A percentile compares a stretch with the other conserved stretches of the same genome.
These are phyloP conservation scores for Sugiyamaella floridensis DNA, from an alignment of 805 yeast genomes.

Conservation along the genomic window DNA sequence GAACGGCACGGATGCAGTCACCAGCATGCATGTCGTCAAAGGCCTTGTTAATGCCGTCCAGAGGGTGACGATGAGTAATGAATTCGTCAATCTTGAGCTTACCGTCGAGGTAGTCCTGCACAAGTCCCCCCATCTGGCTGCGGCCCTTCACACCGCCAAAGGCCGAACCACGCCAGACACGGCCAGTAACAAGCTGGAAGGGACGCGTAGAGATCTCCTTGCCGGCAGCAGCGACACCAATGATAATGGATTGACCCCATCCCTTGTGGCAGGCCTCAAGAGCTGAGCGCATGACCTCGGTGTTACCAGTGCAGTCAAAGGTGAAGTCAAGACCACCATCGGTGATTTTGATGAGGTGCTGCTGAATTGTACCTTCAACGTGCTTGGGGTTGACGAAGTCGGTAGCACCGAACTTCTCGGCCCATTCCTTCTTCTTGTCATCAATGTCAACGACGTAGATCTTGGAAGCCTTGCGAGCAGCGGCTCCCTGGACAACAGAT, in stretches of 20 bases:
- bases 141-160: constrained; percentile 99
- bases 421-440: constrained; percentile 79
- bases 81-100: constrained; percentile 86
- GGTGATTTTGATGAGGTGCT: constrained; percentile 76
- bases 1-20: constrained; percentile 87
- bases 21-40: constrained; percentile 95
- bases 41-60: constrained; percentile 76
- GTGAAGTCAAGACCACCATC: constrained; percentile 97
- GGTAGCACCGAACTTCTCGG: constrained; percentile 86
- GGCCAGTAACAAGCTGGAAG: constrained; percentile 97
- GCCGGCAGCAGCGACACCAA: constrained; percentile 99
- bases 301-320: constrained; percentile 98
- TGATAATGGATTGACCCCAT: constrained; percentile 93
- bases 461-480: constrained; percentile 69
- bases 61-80: constrained; percentile 80
- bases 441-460: constrained; percentile 81
- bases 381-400: constrained; percentile 84
- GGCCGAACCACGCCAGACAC: constrained; percentile 99
- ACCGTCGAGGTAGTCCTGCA: constrained; percentile 77
- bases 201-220: constrained; percentile 95
- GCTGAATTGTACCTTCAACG: constrained; percentile 67
- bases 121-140: constrained; percentile 85
- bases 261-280: constrained; percentile 98
- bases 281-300: constrained; percentile 89
- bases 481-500: constrained; percentile 94